Evolutionary conservation across 2,329 filamentous ascomycete species (phyloP), one percentile per base, ranked within the genome.

Genomic region (Xylaria sp.): DNA sequence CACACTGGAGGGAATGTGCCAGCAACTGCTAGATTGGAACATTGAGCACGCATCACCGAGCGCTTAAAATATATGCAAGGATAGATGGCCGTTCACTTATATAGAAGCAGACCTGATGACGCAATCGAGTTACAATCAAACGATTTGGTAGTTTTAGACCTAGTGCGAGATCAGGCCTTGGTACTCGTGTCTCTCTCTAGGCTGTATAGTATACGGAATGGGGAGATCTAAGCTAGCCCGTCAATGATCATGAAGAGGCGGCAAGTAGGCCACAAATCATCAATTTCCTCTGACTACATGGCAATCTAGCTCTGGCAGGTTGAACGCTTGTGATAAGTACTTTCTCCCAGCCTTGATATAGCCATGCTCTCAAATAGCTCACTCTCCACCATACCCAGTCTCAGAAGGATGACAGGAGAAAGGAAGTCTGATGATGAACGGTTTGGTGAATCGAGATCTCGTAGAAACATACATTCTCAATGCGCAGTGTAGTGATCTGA

Each of bases 21-120:
- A 75, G 67, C 73, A 79, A 66, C 56, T 81, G 10, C 65, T 68
- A 4, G 72, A 76, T 10, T 81, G 77, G 77, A 82, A 83, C 29
- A 58, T 58, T 2, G 72, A 70, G 44, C 69, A 73, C 33, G 57
- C 53, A 5, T 43, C 57, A 11, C 3, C 55, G 15, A 48, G 31
- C 23, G 25, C 44, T 48, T 65, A 44, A 63, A 27, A n/a, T n/a
- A n/a, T 51, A 4, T 1, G n/a, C 19, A 19, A 10, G 10, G 4
- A 23, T 19, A 6, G 19, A 44, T 19, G 46, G 15, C 17, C 6
- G n/a, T 7, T 11, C 17, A 13, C 19, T 23, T n/a, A 44, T 8
- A 11, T 9, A 8, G 9, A 48, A 19, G 8, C 25, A 25, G 37
- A 13, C 7, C 29, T n/a, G 17, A 19, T 19, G 25, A 35, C 15